Percentiles rank a stretch among this genome's conserved stretches.
These are phyloP conservation scores for Phialophora expanda DNA, from an alignment of 2,329 filamentous ascomycete genomes.

Conservation along the genomic window DNA sequence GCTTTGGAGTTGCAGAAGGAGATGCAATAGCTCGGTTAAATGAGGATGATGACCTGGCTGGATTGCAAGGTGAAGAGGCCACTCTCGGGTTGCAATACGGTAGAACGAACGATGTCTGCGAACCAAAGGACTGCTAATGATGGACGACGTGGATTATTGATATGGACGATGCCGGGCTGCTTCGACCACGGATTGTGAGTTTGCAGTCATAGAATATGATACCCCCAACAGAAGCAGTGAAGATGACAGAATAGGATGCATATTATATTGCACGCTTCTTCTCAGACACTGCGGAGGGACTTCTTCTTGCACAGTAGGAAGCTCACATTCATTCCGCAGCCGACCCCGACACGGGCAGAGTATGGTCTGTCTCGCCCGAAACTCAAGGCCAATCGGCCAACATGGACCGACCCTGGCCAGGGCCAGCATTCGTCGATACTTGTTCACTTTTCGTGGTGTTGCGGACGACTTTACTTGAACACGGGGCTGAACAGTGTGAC, in stretches of 20 bases:
- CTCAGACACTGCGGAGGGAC: neutral
- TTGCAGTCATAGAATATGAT: constrained; percentile 8
- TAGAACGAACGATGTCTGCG: neutral
- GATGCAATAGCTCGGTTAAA: neutral
- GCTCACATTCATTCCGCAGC: no score
- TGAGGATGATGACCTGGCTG: neutral
- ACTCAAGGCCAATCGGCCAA: no score
- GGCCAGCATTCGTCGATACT: no score
- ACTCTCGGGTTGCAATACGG: neutral
- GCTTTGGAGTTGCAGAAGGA: constrained; percentile 15
- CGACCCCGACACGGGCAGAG: no score
- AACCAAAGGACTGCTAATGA: neutral
- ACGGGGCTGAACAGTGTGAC: no score
- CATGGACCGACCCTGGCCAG: no score
- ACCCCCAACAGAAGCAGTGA: constrained; percentile 1
- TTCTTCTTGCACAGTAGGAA: neutral
- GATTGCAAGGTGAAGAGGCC: neutral
- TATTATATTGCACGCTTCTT: neutral
- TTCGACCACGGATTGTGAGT: neutral
- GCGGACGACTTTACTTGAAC: no score
- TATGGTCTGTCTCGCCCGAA: no score
- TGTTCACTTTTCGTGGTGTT: no score
- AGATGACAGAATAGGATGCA: neutral
- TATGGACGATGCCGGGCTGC: neutral
- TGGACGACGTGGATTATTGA: neutral